Evolutionary conservation across 2,329 filamentous ascomycete genomes (phyloP).

Genomic region (Alternaria brassicae): DNA sequence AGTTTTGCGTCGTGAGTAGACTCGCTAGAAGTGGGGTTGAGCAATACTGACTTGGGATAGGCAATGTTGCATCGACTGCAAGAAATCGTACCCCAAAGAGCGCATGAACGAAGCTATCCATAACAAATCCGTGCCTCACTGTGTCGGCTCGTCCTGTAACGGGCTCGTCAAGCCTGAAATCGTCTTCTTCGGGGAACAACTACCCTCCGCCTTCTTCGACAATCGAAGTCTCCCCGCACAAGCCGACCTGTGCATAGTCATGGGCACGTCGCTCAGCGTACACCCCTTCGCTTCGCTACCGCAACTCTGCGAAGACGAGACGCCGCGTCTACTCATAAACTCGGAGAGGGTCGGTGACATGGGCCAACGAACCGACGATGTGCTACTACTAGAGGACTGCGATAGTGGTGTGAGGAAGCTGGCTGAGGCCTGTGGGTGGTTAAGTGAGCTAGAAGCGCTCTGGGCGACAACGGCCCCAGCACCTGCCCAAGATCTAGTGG

Average conservation of each 20-base stretch:
- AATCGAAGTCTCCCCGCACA: slow-evolving; percentile 62
- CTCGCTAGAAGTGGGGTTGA: no score
- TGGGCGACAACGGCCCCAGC: slow-evolving; percentile 74
- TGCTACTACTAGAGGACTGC: slow-evolving; percentile 81
- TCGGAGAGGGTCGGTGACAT: slow-evolving; percentile 81
- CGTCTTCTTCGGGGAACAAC: slow-evolving; percentile 85
- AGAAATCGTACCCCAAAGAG: slow-evolving; percentile 71
- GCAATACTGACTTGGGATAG: slow-evolving; percentile 43
- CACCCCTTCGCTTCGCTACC: slow-evolving; percentile 89
- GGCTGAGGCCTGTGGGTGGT: slow-evolving; percentile 83
- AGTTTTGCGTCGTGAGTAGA: slow-evolving; percentile 72
- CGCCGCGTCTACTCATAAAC: slow-evolving; percentile 86
- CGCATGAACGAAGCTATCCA: slow-evolving; percentile 75
- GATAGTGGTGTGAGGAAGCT: slow-evolving; percentile 81
- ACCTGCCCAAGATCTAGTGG: slow-evolving; percentile 40
- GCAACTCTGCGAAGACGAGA: slow-evolving; percentile 63
- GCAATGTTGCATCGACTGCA: slow-evolving; percentile 92
- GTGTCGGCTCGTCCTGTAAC: slow-evolving; percentile 66
- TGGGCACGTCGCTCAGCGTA: slow-evolving; percentile 88
- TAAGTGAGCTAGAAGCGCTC: slow-evolving; percentile 76
- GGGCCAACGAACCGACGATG: slow-evolving; percentile 81
- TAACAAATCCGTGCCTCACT: slow-evolving; percentile 73
- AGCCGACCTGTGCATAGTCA: slow-evolving; percentile 81
- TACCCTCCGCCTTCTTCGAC: slow-evolving; percentile 71
- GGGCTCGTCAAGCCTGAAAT: slow-evolving; percentile 93